These are phyloP conservation scores for Globisporangium iwayamae DNA, from an alignment of 352 stramenopile species.

Conservation along the genomic window DNA sequence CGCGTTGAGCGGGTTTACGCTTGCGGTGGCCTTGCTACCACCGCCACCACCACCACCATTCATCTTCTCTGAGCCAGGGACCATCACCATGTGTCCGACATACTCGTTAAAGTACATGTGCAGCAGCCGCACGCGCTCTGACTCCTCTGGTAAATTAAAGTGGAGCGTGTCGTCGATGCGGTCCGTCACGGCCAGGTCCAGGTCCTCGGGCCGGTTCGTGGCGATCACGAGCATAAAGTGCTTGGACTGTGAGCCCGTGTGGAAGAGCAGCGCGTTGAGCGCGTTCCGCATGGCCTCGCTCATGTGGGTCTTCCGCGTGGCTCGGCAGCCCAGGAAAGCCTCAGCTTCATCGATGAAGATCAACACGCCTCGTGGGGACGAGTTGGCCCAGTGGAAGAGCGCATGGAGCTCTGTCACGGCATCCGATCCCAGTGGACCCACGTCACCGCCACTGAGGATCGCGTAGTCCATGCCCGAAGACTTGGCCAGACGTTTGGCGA, in stretches of 20 bases:
- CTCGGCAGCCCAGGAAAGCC: constrained; percentile 58
- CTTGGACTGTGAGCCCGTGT: constrained; percentile 67
- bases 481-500: constrained; percentile 73
- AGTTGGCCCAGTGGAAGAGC: constrained; percentile 79
- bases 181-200: constrained; percentile 76
- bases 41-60: neutral
- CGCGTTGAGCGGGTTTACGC: constrained; percentile 5
- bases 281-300: constrained; percentile 81
- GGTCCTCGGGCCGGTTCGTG: constrained; percentile 78
- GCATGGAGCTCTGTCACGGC: constrained; percentile 81
- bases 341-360: constrained; percentile 76
- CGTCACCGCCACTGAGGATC: constrained; percentile 82
- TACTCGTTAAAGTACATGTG: constrained; percentile 73
- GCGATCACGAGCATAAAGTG: constrained; percentile 83
- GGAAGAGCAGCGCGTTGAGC: constrained; percentile 80
- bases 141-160: constrained; percentile 65
- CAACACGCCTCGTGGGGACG: constrained; percentile 66
- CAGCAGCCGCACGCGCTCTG: constrained; percentile 57
- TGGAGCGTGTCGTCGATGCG: constrained; percentile 82
- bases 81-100: constrained; percentile 28
- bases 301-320: constrained; percentile 78
- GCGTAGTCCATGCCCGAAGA: constrained; percentile 77
- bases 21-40: neutral
- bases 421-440: constrained; percentile 68
- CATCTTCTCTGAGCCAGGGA: neutral